phyloP scores from a whole-genome alignment of 83 land plant genomes.

The Isoetes engelmannii region DNA sequence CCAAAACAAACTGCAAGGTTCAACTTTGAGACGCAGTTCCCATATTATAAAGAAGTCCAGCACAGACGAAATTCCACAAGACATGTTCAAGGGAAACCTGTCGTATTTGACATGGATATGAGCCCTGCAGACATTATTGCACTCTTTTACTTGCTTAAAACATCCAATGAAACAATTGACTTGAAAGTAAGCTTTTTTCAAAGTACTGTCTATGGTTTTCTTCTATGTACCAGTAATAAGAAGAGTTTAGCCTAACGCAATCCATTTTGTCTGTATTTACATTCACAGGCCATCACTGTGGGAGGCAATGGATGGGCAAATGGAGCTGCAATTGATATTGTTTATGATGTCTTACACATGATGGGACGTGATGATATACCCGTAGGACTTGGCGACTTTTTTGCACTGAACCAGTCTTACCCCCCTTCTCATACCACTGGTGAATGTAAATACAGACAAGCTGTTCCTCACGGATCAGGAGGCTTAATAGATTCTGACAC shows the following conservation, averaged over 20 bases:
- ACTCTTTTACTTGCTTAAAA: conserved; percentile 64
- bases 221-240: not conserved
- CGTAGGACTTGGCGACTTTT: conserved; percentile 64
- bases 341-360: conserved; percentile 83
- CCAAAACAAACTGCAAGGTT: conserved; percentile 52
- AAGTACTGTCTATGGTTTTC: not conserved
- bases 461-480: conserved; percentile 69
- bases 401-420: conserved; percentile 45
- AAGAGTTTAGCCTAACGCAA: not conserved
- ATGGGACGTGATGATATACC: conserved; percentile 90
- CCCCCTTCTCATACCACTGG: conserved; percentile 33
- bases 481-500: conserved; percentile 78
- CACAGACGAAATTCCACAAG: conserved; percentile 41
- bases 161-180: conserved; percentile 52
- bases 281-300: conserved; percentile 51
- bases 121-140: conserved; percentile 85
- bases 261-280: not conserved
- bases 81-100: conserved; percentile 35
- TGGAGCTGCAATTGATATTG: conserved; percentile 72
- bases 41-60: conserved; percentile 43
- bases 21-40: conserved; percentile 60
- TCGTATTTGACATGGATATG: conserved; percentile 86
- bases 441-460: conserved; percentile 58
- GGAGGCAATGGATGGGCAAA: conserved; percentile 77
- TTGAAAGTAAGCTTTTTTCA: conserved; percentile 45